Conservation (phyloP, 2,329 filamentous ascomycete genomes). For the Massarina eburnea region DNA sequence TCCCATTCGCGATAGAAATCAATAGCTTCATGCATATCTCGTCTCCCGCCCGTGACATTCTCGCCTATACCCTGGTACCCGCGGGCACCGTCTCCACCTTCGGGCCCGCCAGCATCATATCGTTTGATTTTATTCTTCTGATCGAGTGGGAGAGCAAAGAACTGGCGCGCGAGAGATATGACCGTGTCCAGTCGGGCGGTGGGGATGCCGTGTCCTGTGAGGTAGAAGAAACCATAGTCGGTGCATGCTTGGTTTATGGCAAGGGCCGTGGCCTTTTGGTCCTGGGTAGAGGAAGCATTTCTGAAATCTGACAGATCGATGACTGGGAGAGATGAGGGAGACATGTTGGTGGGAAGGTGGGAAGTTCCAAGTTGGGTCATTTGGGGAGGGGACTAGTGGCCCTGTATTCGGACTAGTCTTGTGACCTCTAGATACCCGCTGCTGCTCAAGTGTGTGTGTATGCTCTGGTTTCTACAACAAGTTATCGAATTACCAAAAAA, state of each 20-base stretch:
- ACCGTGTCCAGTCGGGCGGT: slow-evolving; percentile 23
- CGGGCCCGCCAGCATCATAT: slow-evolving; percentile 30
- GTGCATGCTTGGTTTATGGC: slow-evolving; percentile 42
- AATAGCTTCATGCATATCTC: slow-evolving; percentile 45
- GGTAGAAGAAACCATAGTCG: slow-evolving; percentile 48
- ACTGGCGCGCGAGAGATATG: slow-evolving; percentile 34
- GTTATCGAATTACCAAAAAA: no score
- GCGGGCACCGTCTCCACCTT: slow-evolving; percentile 41
- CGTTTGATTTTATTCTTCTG: slow-evolving; percentile 41
- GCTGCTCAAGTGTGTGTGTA: no score
- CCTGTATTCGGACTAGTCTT: no score
- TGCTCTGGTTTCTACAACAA: no score
- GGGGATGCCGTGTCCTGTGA: slow-evolving; percentile 46
- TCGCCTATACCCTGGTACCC: slow-evolving; percentile 44
- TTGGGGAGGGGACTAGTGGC: no score
- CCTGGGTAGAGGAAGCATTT: no score
- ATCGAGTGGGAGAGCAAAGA: slow-evolving; percentile 32
- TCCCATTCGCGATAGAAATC: slow-evolving; percentile 44
- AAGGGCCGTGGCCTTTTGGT: no score
- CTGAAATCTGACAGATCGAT: no score
- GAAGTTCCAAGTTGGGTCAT: no score
- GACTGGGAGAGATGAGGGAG: no score
- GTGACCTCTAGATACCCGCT: no score
- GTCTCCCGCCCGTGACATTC: slow-evolving; percentile 38
- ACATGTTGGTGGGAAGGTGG: no score